Percentiles rank a stretch among this genome's conserved stretches.
These are phyloP conservation scores for Fomitopsis pinicola DNA, from an alignment of 1,284 basidiomycete species.

Conservation along the genomic window DNA sequence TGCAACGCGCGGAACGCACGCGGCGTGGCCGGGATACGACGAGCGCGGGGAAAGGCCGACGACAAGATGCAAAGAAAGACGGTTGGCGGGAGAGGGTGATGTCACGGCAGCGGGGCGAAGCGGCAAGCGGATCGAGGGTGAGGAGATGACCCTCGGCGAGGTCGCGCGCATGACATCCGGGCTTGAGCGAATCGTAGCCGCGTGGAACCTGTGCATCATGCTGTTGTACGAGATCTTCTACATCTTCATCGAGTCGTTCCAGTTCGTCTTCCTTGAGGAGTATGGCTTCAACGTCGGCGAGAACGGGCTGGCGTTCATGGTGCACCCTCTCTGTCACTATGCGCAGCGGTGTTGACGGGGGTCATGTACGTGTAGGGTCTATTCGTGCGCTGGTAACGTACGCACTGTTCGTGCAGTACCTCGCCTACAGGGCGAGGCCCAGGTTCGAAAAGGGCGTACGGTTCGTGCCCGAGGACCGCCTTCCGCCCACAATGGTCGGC, in stretches of 20 bases:
- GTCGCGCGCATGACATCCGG: slow-evolving; percentile 29
- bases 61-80: too few species aligned
- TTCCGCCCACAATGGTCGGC: slow-evolving; percentile 34
- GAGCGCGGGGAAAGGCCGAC: too few species aligned
- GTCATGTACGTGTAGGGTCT: slow-evolving; percentile 28
- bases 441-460: slow-evolving; percentile 10
- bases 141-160: slow-evolving; percentile 15
- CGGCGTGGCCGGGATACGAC: too few species aligned
- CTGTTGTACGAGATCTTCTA: slow-evolving; percentile 35
- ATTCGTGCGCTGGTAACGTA: slow-evolving; percentile 26
- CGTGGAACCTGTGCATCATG: slow-evolving; percentile 40
- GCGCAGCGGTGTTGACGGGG: background rate
- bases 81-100: too few species aligned
- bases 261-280: slow-evolving; percentile 29
- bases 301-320: slow-evolving; percentile 44
- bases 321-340: background rate
- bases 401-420: slow-evolving; percentile 15
- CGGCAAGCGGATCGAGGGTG: slow-evolving; percentile 23
- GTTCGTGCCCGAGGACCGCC: slow-evolving; percentile 39
- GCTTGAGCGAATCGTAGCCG: slow-evolving; percentile 40
- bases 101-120: too few species aligned
- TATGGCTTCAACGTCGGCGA: slow-evolving; percentile 33
- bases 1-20: too few species aligned
- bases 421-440: slow-evolving; percentile 11
- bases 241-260: slow-evolving; percentile 30